Evolutionary conservation across 441 rosid species (phyloP), one percentile per base, ranked within the genome.

Genomic region (Jatropha multifida): DNA sequence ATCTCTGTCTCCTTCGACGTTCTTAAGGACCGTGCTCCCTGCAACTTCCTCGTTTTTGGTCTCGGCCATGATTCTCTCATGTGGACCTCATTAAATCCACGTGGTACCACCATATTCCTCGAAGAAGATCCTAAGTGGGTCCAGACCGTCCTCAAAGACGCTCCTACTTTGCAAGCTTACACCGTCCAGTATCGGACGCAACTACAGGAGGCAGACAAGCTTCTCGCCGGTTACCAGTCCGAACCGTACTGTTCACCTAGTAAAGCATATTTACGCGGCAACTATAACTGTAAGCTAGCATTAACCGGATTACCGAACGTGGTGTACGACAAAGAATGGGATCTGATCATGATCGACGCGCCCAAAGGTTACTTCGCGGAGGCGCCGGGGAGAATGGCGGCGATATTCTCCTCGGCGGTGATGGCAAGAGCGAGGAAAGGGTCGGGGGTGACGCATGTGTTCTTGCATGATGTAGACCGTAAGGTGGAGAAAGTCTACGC

Each of bases 101-200:
- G 84, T 2, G 97, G 97, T 73, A 85, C 78, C 65, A 94, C 99
- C 13, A 7, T 93, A 3, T 94, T 94, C 83, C 82, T 94, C 4
- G 98, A 94, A 27, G 98, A 94, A 79, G 98, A 91, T 65, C 97
- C 87, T 3, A 84, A 86, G 68, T 94, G 98, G 98, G 79, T 92
- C 27, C 80, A 79, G 64, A 76, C 85, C 7, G 92, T 94, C 0
- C 83, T 87, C 54, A 81, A 81, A 38, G 69, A 74, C 65, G 83
- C 88, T 13, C 94, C 97, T 0, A 67, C 78, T 1, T 88, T 94
- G 6, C 81, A 71, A 12, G 97, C 92, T 0, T 82, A 85, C 72
- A 80, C 90, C 64, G 94, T 94, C 13, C 85, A 81, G 41, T 94
- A 94, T 82, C 83, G 88, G 23, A 94, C 98, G 5, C 93, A 86